phyloP scores from a whole-genome alignment of 2,329 filamentous ascomycete species.

The Xylariales sp. region DNA sequence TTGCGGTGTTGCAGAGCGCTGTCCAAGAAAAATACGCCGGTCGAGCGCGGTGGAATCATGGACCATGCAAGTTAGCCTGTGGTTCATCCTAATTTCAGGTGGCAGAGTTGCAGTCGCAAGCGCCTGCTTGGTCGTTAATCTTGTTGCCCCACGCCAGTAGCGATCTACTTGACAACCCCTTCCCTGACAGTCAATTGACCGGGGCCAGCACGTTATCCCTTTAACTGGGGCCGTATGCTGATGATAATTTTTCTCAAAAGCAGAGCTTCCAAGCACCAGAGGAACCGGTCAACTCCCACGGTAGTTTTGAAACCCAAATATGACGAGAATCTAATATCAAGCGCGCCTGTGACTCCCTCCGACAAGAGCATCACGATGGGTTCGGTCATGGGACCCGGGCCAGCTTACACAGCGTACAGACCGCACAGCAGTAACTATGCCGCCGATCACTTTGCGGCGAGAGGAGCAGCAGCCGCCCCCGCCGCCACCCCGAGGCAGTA shows the following conservation, averaged over 20 bases:
- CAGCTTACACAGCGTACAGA: slow-evolving; percentile 14
- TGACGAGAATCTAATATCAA: slow-evolving; percentile 16
- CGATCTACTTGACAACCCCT: slow-evolving; percentile 3
- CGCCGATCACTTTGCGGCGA: slow-evolving; percentile 12
- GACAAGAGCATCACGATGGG: slow-evolving; percentile 11
- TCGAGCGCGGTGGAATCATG: too few species aligned
- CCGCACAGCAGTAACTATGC: slow-evolving; percentile 11
- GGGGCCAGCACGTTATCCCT: background rate
- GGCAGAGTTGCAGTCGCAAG: background rate
- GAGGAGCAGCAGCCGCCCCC: too few species aligned
- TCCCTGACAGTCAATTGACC: slow-evolving; percentile 1
- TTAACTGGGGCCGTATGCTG: background rate
- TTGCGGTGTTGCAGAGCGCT: too few species aligned
- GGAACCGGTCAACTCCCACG: slow-evolving; percentile 18
- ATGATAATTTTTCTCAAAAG: slow-evolving; percentile 9
- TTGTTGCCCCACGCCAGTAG: slow-evolving; percentile 6
- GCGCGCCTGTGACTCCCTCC: slow-evolving; percentile 6
- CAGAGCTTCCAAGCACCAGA: slow-evolving; percentile 18
- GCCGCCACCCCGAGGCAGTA: too few species aligned
- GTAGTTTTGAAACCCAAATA: slow-evolving; percentile 13
- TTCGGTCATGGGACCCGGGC: slow-evolving; percentile 14
- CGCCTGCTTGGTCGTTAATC: slow-evolving; percentile 6
- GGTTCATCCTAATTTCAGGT: too few species aligned
- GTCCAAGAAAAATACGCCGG: too few species aligned
- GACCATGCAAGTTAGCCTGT: too few species aligned